These are phyloP conservation scores for Penicillium lagena DNA, from an alignment of 495 filamentous ascomycete genomes.

Conservation along the genomic window DNA sequence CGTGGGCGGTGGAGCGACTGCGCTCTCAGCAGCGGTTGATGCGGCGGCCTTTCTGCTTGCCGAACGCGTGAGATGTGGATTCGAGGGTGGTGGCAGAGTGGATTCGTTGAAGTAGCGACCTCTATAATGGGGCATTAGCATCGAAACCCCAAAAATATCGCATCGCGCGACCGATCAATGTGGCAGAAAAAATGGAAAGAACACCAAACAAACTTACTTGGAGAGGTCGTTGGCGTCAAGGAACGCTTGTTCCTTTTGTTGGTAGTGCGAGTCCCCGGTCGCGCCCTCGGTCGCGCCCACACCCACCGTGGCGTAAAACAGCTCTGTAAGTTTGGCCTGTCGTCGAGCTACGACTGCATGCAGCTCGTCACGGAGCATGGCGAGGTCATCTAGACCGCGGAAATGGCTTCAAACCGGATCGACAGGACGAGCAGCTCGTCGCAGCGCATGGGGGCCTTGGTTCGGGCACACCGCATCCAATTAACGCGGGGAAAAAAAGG, in stretches of 20 bases:
- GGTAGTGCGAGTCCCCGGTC: conserved; percentile 50
- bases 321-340: conserved; percentile 77
- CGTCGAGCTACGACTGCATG: conserved; percentile 51
- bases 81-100: conserved; percentile 56
- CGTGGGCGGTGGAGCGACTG: conserved; percentile 8
- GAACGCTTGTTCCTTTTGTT: conserved; percentile 51
- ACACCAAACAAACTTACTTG: conserved; percentile 52
- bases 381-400: too few species aligned
- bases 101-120: conserved; percentile 65
- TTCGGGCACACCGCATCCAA: conserved; percentile 53
- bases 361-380: conserved; percentile 60
- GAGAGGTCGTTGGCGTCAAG: conserved; percentile 68
- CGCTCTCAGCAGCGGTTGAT: neutral
- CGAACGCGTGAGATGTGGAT: conserved; percentile 22
- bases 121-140: conserved; percentile 42
- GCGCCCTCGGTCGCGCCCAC: conserved; percentile 27
- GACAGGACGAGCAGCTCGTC: conserved; percentile 15
- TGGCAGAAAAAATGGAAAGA: conserved; percentile 11
- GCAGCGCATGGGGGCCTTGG: conserved; percentile 48
- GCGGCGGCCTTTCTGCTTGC: conserved; percentile 20
- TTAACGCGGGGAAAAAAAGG: conserved; percentile 44
- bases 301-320: conserved; percentile 56
- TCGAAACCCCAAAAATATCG: conserved; percentile 10
- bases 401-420: neutral
- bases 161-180: neutral